These are phyloP conservation scores for Isabelozyma gotoi DNA, from an alignment of 805 yeast genomes.

Conservation along the genomic window DNA sequence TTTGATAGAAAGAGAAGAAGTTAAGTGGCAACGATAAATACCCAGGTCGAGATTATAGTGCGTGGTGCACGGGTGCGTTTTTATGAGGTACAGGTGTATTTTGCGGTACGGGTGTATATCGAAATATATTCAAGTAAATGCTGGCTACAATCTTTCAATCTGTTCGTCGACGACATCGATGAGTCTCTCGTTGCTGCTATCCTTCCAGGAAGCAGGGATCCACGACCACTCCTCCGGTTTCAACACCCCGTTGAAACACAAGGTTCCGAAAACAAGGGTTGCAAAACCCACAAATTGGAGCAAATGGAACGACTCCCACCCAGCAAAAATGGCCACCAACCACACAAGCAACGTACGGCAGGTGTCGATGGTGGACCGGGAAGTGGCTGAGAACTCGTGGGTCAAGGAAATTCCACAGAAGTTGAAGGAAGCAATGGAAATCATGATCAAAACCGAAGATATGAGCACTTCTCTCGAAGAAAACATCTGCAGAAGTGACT, in stretches of 20 bases:
- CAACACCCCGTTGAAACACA: slow-evolving; percentile 70
- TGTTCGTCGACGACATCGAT: slow-evolving; percentile 30
- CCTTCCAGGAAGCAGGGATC: slow-evolving; percentile 48
- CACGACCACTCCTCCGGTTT: slow-evolving; percentile 47
- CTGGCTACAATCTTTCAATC: slow-evolving; percentile 22
- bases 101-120: no score
- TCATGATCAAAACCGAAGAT: slow-evolving; percentile 64
- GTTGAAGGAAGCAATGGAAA: slow-evolving; percentile 71
- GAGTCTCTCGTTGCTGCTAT: slow-evolving; percentile 11
- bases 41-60: neutral
- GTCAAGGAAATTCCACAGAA: slow-evolving; percentile 73
- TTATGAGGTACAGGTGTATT: no score
- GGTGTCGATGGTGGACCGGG: slow-evolving; percentile 77
- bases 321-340: slow-evolving; percentile 64
- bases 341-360: slow-evolving; percentile 75
- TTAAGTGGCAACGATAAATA: neutral
- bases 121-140: neutral
- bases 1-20: neutral
- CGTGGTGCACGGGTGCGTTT: neutral
- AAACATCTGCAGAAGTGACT: slow-evolving; percentile 51
- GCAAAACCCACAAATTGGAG: slow-evolving; percentile 66
- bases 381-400: slow-evolving; percentile 64
- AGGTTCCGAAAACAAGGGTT: slow-evolving; percentile 66
- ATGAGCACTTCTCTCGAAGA: slow-evolving; percentile 41
- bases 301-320: slow-evolving; percentile 72